Percentiles rank a stretch among this genome's conserved stretches.
Evolutionary conservation across 2,329 filamentous ascomycete species (phyloP).

Genomic region (Scleromitrula shiraiana): DNA sequence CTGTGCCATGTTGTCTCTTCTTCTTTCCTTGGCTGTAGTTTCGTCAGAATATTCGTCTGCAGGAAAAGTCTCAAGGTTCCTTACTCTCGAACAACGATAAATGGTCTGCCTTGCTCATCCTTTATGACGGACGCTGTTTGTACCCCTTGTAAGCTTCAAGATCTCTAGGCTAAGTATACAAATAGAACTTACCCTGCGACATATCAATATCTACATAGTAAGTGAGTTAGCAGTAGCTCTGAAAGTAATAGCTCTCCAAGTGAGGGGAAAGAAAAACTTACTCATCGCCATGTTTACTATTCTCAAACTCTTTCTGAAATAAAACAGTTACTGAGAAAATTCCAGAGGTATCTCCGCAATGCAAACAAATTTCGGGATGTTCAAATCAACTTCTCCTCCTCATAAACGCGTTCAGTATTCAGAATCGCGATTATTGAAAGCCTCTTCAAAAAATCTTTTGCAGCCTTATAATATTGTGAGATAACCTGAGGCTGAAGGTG

Average conservation of each 20-base stretch:
- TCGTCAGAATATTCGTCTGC: slow-evolving; percentile 17
- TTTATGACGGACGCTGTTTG: slow-evolving; percentile 66
- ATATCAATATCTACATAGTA: slow-evolving; percentile 63
- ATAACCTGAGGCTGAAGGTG: neutral
- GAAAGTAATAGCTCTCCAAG: slow-evolving; percentile 17
- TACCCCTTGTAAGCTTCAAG: slow-evolving; percentile 19
- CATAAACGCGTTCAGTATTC: slow-evolving; percentile 17
- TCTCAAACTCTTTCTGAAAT: slow-evolving; percentile 14
- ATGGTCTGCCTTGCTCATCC: slow-evolving; percentile 94
- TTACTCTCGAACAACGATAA: slow-evolving; percentile 97
- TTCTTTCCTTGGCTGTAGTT: slow-evolving; percentile 80
- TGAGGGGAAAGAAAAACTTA: slow-evolving; percentile 33
- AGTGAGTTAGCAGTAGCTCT: slow-evolving; percentile 21
- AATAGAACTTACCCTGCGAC: slow-evolving; percentile 61
- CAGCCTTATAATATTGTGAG: neutral
- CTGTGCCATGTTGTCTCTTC: slow-evolving; percentile 92
- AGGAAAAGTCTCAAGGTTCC: slow-evolving; percentile 32
- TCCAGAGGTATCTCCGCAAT: neutral
- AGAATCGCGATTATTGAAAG: slow-evolving; percentile 19
- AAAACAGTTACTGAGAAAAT: neutral
- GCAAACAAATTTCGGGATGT: neutral
- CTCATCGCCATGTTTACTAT: slow-evolving; percentile 49
- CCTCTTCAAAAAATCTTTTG: slow-evolving; percentile 14
- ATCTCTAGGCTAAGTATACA: neutral
- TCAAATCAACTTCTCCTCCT: slow-evolving; percentile 6